Percentiles rank a stretch among this genome's conserved stretches.
Conservation (phyloP, 345 rosid species). For the Sonneratia caseolaris region DNA sequence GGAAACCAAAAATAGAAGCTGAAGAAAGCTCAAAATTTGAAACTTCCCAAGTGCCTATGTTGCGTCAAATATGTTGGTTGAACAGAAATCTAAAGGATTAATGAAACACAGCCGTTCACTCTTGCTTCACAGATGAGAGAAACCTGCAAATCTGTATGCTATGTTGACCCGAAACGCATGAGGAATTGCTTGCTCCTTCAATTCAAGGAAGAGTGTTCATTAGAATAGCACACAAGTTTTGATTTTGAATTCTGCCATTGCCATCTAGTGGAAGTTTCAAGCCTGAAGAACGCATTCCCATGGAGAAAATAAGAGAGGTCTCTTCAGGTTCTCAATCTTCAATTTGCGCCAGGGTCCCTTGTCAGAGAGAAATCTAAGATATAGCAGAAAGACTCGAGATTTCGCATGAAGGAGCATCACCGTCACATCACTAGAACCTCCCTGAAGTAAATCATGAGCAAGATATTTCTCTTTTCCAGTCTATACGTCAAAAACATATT, state of each 20-base stretch:
- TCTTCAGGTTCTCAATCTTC: no score
- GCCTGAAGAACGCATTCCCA: no score
- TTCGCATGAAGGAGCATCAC: background rate
- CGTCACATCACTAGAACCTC: background rate
- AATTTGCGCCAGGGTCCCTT: no score
- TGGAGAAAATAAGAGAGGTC: no score
- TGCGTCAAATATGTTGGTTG: background rate
- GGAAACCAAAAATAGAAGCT: background rate
- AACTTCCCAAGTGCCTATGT: background rate
- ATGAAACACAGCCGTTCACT: background rate
- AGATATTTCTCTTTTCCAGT: background rate
- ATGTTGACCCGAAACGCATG: background rate
- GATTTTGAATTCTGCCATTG: background rate
- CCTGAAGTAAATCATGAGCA: background rate
- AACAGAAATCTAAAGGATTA: background rate
- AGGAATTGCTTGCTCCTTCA: background rate
- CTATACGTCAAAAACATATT: no score
- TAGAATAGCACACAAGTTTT: background rate
- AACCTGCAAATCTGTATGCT: background rate
- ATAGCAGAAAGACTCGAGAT: background rate
- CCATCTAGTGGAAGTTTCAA: no score
- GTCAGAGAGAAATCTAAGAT: no score
- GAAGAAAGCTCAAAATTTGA: background rate
- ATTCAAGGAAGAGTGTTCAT: background rate
- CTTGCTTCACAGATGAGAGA: background rate